Conservation (phyloP, 2,329 filamentous ascomycete genomes). For the Epicoccum nigrum region DNA sequence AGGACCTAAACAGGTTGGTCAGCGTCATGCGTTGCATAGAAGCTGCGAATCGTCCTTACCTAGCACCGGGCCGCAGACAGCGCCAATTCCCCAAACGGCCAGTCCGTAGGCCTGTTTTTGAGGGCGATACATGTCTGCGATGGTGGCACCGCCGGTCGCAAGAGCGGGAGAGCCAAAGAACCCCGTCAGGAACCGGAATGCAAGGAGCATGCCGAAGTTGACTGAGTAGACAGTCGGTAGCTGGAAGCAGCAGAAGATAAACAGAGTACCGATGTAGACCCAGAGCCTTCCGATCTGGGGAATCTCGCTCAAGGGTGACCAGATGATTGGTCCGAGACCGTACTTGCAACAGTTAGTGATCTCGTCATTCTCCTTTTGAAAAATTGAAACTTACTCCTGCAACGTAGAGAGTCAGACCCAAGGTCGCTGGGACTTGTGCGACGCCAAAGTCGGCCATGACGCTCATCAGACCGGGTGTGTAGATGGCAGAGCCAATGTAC, state of each 20-base stretch:
- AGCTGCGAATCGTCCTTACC: too few species aligned
- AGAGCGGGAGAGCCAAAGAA: conserved; percentile 56
- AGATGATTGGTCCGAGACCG: conserved; percentile 28
- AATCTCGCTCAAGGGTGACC: conserved; percentile 56
- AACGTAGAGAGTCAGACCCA: conserved; percentile 51
- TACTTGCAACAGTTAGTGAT: too few species aligned
- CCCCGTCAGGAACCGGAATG: conserved; percentile 58
- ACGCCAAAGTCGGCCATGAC: conserved; percentile 62
- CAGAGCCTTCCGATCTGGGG: conserved; percentile 55
- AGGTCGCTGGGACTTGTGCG: conserved; percentile 52
- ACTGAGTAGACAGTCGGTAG: conserved; percentile 53
- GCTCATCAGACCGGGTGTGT: conserved; percentile 50
- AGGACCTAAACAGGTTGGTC: conserved; percentile 36
- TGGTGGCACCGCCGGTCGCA: conserved; percentile 54
- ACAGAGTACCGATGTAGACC: conserved; percentile 30
- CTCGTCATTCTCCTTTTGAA: too few species aligned
- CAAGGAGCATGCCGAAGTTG: conserved; percentile 59
- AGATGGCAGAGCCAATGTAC: conserved; percentile 61
- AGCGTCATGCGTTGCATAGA: too few species aligned
- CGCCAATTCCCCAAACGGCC: conserved; percentile 50
- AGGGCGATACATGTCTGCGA: conserved; percentile 54
- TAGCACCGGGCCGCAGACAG: conserved; percentile 51
- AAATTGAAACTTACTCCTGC: too few species aligned
- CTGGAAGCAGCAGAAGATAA: conserved; percentile 57
- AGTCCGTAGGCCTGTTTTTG: conserved; percentile 49